These are phyloP conservation scores for Euphrasia confusa DNA, from an alignment of 257 asterid genomes.

Conservation along the genomic window DNA sequence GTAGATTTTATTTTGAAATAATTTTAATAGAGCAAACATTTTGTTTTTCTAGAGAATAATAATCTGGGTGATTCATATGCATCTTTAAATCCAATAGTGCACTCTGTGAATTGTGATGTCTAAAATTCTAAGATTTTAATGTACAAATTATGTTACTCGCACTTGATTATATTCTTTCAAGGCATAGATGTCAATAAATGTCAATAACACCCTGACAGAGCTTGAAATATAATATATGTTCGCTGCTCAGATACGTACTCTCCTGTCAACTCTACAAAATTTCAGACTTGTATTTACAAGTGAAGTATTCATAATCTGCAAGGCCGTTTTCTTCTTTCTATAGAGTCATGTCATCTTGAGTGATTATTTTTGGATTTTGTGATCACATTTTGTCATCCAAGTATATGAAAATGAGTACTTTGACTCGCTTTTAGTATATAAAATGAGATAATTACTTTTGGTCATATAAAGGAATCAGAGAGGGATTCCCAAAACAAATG, in stretches of 20 bases:
- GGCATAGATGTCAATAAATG: slow-evolving; percentile 9
- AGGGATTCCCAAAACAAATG: slow-evolving; percentile 80
- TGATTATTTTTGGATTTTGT: too few species aligned
- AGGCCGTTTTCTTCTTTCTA: too few species aligned
- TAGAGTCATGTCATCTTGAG: too few species aligned
- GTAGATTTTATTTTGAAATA: slow-evolving; percentile 8
- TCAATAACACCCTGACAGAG: not conserved
- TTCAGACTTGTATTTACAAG: not conserved
- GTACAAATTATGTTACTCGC: not conserved
- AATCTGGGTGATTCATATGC: slow-evolving; percentile 9
- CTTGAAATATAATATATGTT: not conserved
- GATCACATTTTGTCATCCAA: too few species aligned
- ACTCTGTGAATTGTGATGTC: not conserved
- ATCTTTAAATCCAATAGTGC: not conserved
- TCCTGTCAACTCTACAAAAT: not conserved
- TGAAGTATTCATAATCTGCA: too few species aligned
- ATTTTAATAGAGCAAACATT: not conserved
- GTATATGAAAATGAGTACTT: too few species aligned
- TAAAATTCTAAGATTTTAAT: slow-evolving; percentile 3
- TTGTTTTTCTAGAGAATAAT: slow-evolving; percentile 5
- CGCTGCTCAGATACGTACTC: slow-evolving; percentile 1
- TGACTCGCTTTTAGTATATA: not conserved
- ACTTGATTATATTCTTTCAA: slow-evolving; percentile 11
- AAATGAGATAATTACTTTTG: slow-evolving; percentile 18
- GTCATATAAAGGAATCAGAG: slow-evolving; percentile 73